Conservation (phyloP, 2,329 filamentous ascomycete species). For the Knufia petricola region DNA sequence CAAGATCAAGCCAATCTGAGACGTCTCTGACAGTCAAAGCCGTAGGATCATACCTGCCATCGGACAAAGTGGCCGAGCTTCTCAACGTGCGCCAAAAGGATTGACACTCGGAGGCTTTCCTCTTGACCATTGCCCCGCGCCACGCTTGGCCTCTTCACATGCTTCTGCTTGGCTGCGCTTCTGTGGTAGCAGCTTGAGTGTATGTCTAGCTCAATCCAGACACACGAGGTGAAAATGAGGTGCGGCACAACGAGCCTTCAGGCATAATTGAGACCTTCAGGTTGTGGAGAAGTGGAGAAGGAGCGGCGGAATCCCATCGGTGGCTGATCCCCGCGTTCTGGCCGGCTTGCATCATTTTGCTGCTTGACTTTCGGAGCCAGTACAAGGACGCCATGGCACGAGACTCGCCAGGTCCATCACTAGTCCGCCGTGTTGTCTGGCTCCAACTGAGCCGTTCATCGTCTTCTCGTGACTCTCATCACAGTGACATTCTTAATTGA, state of each 20-base stretch:
- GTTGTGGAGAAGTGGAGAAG: not conserved
- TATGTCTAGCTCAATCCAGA: too few species aligned
- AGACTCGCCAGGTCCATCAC: not conserved
- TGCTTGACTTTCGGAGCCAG: not conserved
- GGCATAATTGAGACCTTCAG: too few species aligned
- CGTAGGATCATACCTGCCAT: too few species aligned
- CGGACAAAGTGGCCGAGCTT: too few species aligned
- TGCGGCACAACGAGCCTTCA: not conserved
- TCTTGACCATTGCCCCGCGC: too few species aligned
- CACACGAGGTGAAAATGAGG: not conserved
- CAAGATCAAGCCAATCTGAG: constrained; percentile 57
- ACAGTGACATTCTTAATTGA: not conserved
- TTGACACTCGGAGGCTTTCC: too few species aligned
- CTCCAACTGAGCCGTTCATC: not conserved
- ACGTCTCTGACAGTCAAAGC: too few species aligned
- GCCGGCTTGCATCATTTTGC: not conserved
- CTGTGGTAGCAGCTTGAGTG: too few species aligned
- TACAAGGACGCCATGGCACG: not conserved
- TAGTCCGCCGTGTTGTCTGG: not conserved
- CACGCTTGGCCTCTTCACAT: too few species aligned
- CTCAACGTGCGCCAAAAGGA: too few species aligned
- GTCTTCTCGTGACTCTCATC: constrained; percentile 1
- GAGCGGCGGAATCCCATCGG: not conserved
- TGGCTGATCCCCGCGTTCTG: not conserved
- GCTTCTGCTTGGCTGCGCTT: too few species aligned